Conservation (phyloP, 331 rosid species). For the Acacia pycnantha region DNA sequence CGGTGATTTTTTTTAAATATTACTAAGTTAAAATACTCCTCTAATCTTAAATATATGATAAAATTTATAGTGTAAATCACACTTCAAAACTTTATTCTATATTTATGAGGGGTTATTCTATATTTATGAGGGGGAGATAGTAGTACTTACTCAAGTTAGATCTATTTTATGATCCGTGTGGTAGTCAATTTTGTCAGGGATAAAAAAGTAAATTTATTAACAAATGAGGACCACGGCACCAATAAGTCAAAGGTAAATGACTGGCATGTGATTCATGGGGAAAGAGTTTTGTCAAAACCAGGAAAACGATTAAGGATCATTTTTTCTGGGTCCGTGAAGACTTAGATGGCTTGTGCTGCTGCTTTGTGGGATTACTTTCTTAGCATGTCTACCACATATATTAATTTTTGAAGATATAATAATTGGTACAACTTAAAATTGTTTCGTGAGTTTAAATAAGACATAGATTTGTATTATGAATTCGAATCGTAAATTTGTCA, state of each 20-base stretch:
- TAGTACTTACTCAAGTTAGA: background rate
- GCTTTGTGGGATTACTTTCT: too few relatives aligned
- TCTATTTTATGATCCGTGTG: background rate
- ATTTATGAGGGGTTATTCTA: too few relatives aligned
- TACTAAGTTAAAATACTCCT: background rate
- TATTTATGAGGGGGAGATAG: too few relatives aligned
- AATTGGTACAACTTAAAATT: background rate
- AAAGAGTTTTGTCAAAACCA: background rate
- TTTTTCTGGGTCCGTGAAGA: background rate
- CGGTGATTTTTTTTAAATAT: background rate
- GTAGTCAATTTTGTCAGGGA: background rate
- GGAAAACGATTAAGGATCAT: background rate
- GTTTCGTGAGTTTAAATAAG: too few relatives aligned
- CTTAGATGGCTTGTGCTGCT: background rate
- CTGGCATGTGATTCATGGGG: constrained; percentile 11
- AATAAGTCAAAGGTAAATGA: background rate
- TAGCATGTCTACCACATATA: background rate
- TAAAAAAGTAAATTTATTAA: background rate
- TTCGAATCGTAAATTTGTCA: too few relatives aligned
- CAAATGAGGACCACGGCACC: background rate
- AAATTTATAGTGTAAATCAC: too few relatives aligned
- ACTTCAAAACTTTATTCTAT: too few relatives aligned
- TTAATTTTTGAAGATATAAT: background rate
- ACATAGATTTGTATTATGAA: too few relatives aligned
- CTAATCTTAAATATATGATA: too few relatives aligned